Evolutionary conservation across 257 asterid species (phyloP), one percentile per base, ranked within the genome.

Genomic region (Parsonsia alboflavescens): DNA sequence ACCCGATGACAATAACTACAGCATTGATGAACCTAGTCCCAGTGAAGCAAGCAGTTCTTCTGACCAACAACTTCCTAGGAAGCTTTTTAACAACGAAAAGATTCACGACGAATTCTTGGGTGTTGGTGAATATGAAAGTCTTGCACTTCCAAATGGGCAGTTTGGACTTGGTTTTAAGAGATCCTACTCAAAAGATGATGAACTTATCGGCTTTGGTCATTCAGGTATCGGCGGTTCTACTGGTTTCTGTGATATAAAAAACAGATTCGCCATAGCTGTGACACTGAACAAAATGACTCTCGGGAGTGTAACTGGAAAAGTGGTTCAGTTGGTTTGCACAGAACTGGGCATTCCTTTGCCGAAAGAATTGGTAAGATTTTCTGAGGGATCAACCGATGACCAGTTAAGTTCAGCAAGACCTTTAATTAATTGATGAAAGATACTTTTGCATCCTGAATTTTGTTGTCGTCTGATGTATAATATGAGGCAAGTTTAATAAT

Each of bases 201-300:
- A 71, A 49, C 73, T 92, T 83, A 83, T 91, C 39, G 98, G 98
- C 48, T 94, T 92, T 17, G 98, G 98, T 73, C 98, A 94, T 80
- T 89, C 97, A 0, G 98, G 98, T 22, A 81, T 94, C 73, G 98
- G 98, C 26, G 98, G 98, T n/a, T 94, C 98, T 15, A 90, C 93
- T 0, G 97, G 96, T 39, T 89, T 78, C 24, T 91, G 97, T 24
- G 88, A 92, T 80, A 81, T 88, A 21, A 81, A 90, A 7, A 79
- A 90, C 83, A 83, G 93, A 75, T 94, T 94, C 62, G 88, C 96
- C 5, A 85, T 94, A 71, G 87, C 91, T 22, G 86, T 94, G 77
- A 94, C 97, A 26, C 81, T 94, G 67, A 94, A 94, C 79, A 94
- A 94, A 75, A 79, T 94, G 96, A 88, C 91, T 77, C 56, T 88